A percentile compares a stretch with the other conserved stretches of the same genome.
These are phyloP conservation scores for Capsicum baccatum DNA, from an alignment of 257 asterid species.

Conservation along the genomic window DNA sequence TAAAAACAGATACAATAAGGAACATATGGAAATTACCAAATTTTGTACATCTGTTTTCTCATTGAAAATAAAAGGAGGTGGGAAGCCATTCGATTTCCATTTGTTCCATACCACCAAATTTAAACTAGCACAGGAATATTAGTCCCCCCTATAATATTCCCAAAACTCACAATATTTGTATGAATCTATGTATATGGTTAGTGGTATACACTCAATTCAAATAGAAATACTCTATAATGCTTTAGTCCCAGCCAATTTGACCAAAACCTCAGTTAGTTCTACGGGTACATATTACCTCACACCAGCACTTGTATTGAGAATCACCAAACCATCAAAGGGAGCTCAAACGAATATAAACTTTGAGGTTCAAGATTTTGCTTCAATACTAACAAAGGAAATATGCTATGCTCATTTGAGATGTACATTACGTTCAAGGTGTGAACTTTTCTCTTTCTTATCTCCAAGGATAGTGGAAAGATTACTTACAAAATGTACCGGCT, in stretches of 20 bases:
- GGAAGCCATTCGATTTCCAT: not conserved
- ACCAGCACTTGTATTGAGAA: not conserved
- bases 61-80: not conserved
- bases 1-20: not conserved
- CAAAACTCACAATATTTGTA: not conserved
- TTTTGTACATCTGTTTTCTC: not conserved
- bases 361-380: slow-evolving; percentile 18
- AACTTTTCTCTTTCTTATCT: not conserved
- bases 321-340: slow-evolving; percentile 7
- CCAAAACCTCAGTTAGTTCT: not conserved
- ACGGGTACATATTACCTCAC: not conserved
- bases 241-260: not conserved
- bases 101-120: not conserved
- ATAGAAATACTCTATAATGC: not conserved
- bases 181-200: not conserved
- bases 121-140: not conserved
- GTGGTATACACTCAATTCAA: not conserved
- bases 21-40: not conserved
- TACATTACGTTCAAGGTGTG: not conserved
- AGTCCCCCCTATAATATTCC: not conserved
- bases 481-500: slow-evolving; percentile 19
- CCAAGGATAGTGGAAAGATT: not conserved
- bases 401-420: not conserved
- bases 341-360: not conserved
- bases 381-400: not conserved